A percentile compares a stretch with the other conserved stretches of the same genome.
These are phyloP conservation scores for Acmispon strigosus DNA, from an alignment of 306 rosid genomes.

Conservation along the genomic window DNA sequence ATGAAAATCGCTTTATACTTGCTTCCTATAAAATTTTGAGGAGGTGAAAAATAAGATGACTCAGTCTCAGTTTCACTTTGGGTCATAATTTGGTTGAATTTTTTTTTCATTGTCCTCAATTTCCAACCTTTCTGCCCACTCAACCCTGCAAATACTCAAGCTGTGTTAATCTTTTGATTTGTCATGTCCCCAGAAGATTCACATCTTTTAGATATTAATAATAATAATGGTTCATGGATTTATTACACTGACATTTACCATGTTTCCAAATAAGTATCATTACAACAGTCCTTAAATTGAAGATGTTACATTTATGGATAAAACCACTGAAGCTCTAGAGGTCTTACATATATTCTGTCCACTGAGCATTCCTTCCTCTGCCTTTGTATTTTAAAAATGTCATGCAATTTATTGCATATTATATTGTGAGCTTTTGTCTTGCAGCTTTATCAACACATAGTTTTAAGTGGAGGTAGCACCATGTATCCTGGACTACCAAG, in stretches of 20 bases:
- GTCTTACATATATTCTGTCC: neutral
- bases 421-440: conserved; percentile 23
- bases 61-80: neutral
- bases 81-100: neutral
- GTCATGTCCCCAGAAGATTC: neutral
- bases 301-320: conserved; percentile 16
- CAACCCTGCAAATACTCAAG: neutral
- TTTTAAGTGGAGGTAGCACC: conserved; percentile 99
- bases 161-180: neutral
- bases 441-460: conserved; percentile 99
- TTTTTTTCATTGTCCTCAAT: neutral
- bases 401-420: conserved; percentile 10
- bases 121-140: neutral
- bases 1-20: neutral
- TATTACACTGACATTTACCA: neutral
- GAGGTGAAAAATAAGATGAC: neutral
- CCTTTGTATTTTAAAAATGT: conserved; percentile 12
- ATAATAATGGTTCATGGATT: conserved; percentile 1
- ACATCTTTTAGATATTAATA: conserved; percentile 3
- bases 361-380: neutral
- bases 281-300: conserved; percentile 5
- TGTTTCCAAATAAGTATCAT: conserved; percentile 9
- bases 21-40: neutral
- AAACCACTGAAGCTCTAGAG: neutral
- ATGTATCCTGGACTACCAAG: conserved; percentile 99